Conservation (phyloP, 371 early-diverging fungal species). For the Rhizopus sp. region DNA sequence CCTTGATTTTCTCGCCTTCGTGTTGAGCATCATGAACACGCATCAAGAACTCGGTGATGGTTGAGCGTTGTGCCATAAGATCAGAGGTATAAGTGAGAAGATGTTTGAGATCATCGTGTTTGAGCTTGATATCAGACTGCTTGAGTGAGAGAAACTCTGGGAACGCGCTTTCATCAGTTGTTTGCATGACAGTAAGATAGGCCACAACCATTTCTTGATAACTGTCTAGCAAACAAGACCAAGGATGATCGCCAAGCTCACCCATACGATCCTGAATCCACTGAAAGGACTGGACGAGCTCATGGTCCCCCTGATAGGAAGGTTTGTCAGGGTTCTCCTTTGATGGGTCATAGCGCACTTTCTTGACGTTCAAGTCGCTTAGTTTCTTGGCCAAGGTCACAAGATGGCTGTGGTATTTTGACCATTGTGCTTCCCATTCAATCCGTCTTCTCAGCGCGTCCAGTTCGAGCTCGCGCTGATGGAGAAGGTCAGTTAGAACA, state of each 20-base stretch:
- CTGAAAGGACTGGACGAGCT: conserved; percentile 35
- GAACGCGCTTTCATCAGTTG: conserved; percentile 5
- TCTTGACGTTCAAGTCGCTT: conserved; percentile 47
- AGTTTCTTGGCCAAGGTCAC: conserved; percentile 41
- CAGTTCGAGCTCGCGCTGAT: conserved; percentile 25
- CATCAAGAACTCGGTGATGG: conserved; percentile 40
- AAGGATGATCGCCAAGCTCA: conserved; percentile 34
- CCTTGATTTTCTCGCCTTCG: conserved; percentile 47
- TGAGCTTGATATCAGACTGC: conserved; percentile 32
- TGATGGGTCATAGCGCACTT: conserved; percentile 41
- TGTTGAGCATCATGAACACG: conserved; percentile 43
- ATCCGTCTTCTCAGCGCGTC: conserved; percentile 35
- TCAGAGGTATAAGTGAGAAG: conserved; percentile 35
- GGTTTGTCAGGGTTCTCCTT: conserved; percentile 40
- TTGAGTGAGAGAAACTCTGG: conserved; percentile 26
- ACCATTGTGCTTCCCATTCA: conserved; percentile 43
- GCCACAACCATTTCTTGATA: conserved; percentile 12
- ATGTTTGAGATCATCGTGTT: conserved; percentile 28
- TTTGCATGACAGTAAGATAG: conserved; percentile 1
- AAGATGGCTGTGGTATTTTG: conserved; percentile 39
- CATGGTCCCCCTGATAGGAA: conserved; percentile 35
- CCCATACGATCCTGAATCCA: conserved; percentile 35
- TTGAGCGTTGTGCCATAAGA: conserved; percentile 38
- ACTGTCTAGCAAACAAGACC: conserved; percentile 7
- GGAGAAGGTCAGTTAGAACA: conserved; percentile 24